Evolutionary conservation across 352 stramenopile species (phyloP).

Genomic region (Globisporangium emineosum): DNA sequence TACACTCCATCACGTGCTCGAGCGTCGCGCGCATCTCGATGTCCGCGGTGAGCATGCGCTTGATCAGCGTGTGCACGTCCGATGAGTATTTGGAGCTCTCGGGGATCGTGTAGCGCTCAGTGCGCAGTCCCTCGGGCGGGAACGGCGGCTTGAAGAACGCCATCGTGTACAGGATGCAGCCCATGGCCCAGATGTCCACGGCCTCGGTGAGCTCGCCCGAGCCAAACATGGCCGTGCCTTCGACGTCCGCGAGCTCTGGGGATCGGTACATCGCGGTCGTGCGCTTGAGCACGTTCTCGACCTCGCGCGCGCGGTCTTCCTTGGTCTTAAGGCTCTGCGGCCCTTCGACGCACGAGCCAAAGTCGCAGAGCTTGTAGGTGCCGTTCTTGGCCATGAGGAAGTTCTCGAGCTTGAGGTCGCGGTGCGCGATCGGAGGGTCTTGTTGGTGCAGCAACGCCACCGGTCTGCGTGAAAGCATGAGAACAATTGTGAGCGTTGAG

Average conservation of each 20-base stretch:
- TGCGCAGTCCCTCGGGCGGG: conserved; percentile 92
- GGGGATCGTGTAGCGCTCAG: conserved; percentile 92
- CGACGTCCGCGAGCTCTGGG: conserved; percentile 96
- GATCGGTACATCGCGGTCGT: conserved; percentile 98
- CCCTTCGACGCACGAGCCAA: conserved; percentile 89
- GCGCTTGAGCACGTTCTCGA: conserved; percentile 94
- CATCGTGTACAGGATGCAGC: conserved; percentile 95
- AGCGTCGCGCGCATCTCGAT: conserved; percentile 90
- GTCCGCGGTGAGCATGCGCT: conserved; percentile 90
- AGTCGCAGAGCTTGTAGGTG: conserved; percentile 96
- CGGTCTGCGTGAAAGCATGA: conserved; percentile 27
- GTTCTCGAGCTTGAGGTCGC: conserved; percentile 98
- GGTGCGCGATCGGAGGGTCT: conserved; percentile 91
- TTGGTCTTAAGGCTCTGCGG: conserved; percentile 78
- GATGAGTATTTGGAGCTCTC: conserved; percentile 88
- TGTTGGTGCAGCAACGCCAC: conserved; percentile 64
- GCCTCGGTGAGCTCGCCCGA: conserved; percentile 88
- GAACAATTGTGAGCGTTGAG: not conserved
- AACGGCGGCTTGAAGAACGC: conserved; percentile 96
- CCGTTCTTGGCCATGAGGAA: conserved; percentile 88
- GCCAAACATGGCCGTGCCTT: conserved; percentile 90
- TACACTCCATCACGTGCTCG: conserved; percentile 90
- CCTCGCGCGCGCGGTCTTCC: conserved; percentile 79
- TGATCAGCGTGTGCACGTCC: conserved; percentile 85
- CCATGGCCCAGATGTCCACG: conserved; percentile 94